Evolutionary conservation across 2,329 filamentous ascomycete species (phyloP).

Genomic region (Penicillium sp.): DNA sequence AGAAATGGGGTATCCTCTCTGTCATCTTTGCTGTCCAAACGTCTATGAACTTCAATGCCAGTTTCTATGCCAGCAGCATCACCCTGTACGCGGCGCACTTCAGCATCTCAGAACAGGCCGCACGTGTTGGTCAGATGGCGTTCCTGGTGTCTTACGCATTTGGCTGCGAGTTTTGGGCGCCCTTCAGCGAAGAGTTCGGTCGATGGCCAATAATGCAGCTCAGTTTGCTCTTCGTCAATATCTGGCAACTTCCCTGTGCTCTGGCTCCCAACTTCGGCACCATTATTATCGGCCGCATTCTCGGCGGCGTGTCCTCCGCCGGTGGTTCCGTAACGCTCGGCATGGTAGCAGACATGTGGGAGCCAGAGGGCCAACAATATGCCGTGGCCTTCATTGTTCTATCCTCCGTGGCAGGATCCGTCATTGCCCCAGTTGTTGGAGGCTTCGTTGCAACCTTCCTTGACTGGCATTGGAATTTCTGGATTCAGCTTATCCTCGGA

Average conservation of each 20-base stretch:
- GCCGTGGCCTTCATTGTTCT: slow-evolving; percentile 54
- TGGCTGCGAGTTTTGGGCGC: slow-evolving; percentile 78
- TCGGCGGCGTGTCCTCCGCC: slow-evolving; percentile 55
- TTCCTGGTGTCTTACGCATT: slow-evolving; percentile 73
- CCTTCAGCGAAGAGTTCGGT: slow-evolving; percentile 74
- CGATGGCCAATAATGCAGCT: slow-evolving; percentile 65
- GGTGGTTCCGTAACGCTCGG: slow-evolving; percentile 58
- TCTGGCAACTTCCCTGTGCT: slow-evolving; percentile 64
- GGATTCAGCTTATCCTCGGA: slow-evolving; percentile 54
- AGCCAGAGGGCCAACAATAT: slow-evolving; percentile 49
- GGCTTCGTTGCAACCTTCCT: slow-evolving; percentile 45
- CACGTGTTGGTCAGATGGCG: slow-evolving; percentile 62
- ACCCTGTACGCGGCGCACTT: slow-evolving; percentile 57
- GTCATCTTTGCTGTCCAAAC: slow-evolving; percentile 63
- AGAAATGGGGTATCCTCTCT: slow-evolving; percentile 61
- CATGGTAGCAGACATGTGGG: slow-evolving; percentile 57
- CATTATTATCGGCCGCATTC: slow-evolving; percentile 58
- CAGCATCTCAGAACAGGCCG: slow-evolving; percentile 56
- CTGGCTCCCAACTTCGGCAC: slow-evolving; percentile 62
- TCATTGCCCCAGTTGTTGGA: slow-evolving; percentile 43
- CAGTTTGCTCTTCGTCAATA: slow-evolving; percentile 64
- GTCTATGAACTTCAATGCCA: slow-evolving; percentile 71
- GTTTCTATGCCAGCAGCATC: slow-evolving; percentile 61
- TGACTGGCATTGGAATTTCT: slow-evolving; percentile 54
- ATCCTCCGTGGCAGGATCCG: slow-evolving; percentile 48